These are phyloP conservation scores for Artemisia argyi DNA, from an alignment of 129 eudicot genomes.

Conservation along the genomic window DNA sequence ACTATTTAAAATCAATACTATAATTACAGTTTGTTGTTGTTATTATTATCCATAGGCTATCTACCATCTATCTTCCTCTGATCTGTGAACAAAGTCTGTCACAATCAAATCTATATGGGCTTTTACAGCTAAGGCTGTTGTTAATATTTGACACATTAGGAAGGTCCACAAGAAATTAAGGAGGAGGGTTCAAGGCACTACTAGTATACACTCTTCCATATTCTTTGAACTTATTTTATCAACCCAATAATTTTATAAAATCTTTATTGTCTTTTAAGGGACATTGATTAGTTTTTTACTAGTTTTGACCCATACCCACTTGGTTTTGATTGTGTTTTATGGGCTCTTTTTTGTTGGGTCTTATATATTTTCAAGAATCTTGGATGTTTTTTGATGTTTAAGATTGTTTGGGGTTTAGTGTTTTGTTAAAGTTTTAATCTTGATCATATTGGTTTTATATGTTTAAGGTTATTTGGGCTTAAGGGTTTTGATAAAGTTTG, in stretches of 20 bases:
- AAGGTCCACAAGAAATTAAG: slow-evolving; percentile 59
- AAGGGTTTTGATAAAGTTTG: slow-evolving; percentile 3
- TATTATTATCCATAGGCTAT: slow-evolving; percentile 48
- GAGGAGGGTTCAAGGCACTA: slow-evolving; percentile 83
- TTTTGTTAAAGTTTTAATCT: slow-evolving; percentile 28
- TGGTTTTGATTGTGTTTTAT: slow-evolving; percentile 19
- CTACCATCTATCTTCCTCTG: slow-evolving; percentile 34
- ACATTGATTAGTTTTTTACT: slow-evolving; percentile 19
- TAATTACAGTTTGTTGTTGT: slow-evolving; percentile 14
- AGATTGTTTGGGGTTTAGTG: slow-evolving; percentile 17
- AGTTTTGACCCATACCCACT: slow-evolving; percentile 66
- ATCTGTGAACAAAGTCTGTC: slow-evolving; percentile 89
- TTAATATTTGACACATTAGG: slow-evolving; percentile 46
- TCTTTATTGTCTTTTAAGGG: slow-evolving; percentile 36
- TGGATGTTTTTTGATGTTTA: background rate
- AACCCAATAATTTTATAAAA: slow-evolving; percentile 20
- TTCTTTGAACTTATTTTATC: slow-evolving; percentile 59
- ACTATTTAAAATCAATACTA: slow-evolving; percentile 10
- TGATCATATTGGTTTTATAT: slow-evolving; percentile 6
- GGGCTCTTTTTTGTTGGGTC: background rate
- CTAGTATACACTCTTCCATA: slow-evolving; percentile 42
- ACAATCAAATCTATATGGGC: slow-evolving; percentile 70
- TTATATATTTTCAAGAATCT: background rate
- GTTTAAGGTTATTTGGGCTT: slow-evolving; percentile 20
- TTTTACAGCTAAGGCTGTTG: slow-evolving; percentile 85